Conservation (phyloP, 176 grass and related monocot genomes). For the Phoenix roebelenii region DNA sequence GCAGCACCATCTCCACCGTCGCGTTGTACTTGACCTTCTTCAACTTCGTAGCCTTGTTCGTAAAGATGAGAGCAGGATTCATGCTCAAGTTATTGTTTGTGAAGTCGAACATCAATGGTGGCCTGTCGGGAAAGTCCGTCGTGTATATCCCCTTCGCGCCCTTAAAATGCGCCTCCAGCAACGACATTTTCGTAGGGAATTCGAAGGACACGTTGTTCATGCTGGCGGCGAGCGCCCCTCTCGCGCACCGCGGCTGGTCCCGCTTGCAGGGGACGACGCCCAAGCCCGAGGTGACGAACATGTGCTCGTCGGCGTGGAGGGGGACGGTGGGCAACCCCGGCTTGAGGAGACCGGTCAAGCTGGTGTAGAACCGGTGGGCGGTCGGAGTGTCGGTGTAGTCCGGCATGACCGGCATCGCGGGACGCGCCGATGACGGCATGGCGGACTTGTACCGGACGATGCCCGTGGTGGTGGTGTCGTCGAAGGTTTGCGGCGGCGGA, state of each 20-base stretch:
- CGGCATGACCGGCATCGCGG: slow-evolving; percentile 27
- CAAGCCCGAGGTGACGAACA: slow-evolving; percentile 47
- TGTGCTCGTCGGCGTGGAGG: slow-evolving; percentile 34
- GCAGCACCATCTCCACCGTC: slow-evolving; percentile 25
- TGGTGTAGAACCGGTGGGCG: slow-evolving; percentile 41
- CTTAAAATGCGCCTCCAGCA: no score
- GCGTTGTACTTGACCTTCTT: slow-evolving; percentile 19
- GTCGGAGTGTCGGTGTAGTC: slow-evolving; percentile 17
- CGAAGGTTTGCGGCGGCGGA: neutral
- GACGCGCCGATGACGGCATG: neutral
- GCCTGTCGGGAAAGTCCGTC: neutral
- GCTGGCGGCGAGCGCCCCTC: no score
- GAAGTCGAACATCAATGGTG: neutral
- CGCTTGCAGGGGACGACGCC: slow-evolving; percentile 22
- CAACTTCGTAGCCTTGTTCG: slow-evolving; percentile 13
- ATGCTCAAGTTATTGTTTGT: no score
- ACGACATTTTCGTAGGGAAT: no score
- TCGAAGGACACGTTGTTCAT: no score
- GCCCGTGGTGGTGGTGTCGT: slow-evolving; percentile 25
- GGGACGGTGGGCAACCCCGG: slow-evolving; percentile 30
- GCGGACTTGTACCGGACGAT: slow-evolving; percentile 29
- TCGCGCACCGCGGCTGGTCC: slow-evolving; percentile 18
- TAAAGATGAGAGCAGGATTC: no score
- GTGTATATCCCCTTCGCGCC: no score
- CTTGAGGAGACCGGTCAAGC: slow-evolving; percentile 29